Evolutionary conservation across 148 eudicot genomes (phyloP).

Genomic region (Rhododendron kiyosumense): DNA sequence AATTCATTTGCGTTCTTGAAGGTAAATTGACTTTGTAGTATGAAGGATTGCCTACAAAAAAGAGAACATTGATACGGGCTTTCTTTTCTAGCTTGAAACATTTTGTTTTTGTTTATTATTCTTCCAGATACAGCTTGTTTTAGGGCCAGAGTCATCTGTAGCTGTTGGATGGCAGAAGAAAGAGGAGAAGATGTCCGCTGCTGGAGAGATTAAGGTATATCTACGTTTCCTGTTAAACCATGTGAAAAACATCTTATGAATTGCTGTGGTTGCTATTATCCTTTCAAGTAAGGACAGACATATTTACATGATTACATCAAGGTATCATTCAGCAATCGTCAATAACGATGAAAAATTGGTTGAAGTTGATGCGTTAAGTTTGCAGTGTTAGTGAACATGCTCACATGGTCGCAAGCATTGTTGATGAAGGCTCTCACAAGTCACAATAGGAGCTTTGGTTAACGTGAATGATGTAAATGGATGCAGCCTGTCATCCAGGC

Average conservation of each 20-base stretch:
- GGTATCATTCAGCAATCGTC: not conserved
- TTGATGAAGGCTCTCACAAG: not conserved
- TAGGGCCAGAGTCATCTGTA: constrained; percentile 78
- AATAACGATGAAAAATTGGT: not conserved
- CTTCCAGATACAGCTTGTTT: constrained; percentile 71
- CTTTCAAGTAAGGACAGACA: not conserved
- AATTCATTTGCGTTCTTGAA: not conserved
- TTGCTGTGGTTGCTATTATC: not conserved
- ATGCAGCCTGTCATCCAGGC: not conserved
- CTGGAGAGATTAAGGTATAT: constrained; percentile 86
- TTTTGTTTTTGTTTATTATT: constrained; percentile 4
- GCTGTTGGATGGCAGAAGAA: constrained; percentile 95
- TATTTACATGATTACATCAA: not conserved
- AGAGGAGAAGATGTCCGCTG: constrained; percentile 71
- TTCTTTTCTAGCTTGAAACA: constrained; percentile 4
- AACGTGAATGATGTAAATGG: not conserved
- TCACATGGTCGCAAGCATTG: not conserved
- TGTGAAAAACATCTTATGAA: not conserved
- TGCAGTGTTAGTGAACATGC: not conserved
- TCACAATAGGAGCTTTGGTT: not conserved
- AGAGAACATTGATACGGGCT: not conserved
- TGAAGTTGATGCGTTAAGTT: not conserved
- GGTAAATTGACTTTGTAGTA: not conserved
- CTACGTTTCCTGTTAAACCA: not conserved
- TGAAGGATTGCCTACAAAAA: not conserved